Base-by-base conservation (phyloP, 441 rosid species). In the Hura crepitans region DNA sequence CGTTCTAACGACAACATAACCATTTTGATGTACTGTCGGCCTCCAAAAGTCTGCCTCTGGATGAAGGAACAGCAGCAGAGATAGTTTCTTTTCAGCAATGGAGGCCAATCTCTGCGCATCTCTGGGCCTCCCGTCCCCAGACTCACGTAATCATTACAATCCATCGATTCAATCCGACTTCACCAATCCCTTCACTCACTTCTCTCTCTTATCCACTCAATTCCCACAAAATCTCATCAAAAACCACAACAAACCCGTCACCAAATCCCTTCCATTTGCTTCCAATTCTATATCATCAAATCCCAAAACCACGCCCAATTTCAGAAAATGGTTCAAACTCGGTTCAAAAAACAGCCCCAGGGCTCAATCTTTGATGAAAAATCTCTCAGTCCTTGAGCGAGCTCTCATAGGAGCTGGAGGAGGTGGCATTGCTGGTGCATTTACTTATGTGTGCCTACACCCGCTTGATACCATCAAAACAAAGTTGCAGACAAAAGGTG, bases 381-480 rank as follows among this genome's bases (percentile, higher is more conserved):
- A 79, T 70, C 88, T 91, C 70, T 83, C 96, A 3, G 86, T 89
- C 70, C 72, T 78, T 58, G 98, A 89, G 80, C 87, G 96, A 31
- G 97, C 97, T 47, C 73, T 91, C 0, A 85, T 89, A n/a, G 97
- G 96, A 13, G 93, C 97, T 1, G 97, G 78, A 25, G 95, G 77
- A 27, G 97, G 98, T 33, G 97, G 98, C 46, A 79, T 95, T 55
- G 97, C 97, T 4, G 97, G 98, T 8, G 99, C 99, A 0, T 92
- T 95, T 74, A 92, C 97, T 7, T 90, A 92, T 77, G 93, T 90
- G 12, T 88, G 97, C 67, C 87, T 92, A 18, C 89, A 55, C 70
- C 99, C 98, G 0, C 84, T 95, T 11, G 99, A 95, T 72, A 85
- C 96, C 15, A 83, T 95, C 83, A 90, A 92, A 76, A 95, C 98